Percentiles rank a stretch among this genome's conserved stretches.
Evolutionary conservation across 495 filamentous ascomycete species (phyloP).

Genomic region (Diplogelasinospora grovesii): DNA sequence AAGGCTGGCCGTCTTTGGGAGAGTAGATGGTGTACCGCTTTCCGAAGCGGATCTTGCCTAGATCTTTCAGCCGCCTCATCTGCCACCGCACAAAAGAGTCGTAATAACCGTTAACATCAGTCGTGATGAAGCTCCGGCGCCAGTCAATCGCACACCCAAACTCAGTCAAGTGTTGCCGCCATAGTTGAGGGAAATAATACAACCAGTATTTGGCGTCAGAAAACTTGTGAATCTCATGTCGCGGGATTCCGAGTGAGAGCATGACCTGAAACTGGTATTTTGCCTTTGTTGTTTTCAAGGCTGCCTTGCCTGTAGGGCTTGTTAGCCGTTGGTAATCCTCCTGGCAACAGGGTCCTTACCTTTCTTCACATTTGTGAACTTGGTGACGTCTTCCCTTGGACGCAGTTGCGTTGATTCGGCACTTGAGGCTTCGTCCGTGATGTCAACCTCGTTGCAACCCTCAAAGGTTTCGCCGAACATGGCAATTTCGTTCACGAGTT

Average conservation of each 20-base stretch:
- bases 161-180: slow-evolving; percentile 62
- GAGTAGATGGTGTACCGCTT: slow-evolving; percentile 81
- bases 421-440: slow-evolving; percentile 10
- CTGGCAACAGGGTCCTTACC: no score
- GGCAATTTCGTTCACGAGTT: slow-evolving; percentile 82
- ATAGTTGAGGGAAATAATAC: slow-evolving; percentile 65
- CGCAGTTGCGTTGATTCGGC: slow-evolving; percentile 15
- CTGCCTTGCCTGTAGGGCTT: no score
- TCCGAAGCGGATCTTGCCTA: slow-evolving; percentile 78
- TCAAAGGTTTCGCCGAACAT: slow-evolving; percentile 87
- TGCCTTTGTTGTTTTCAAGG: slow-evolving; percentile 82
- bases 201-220: slow-evolving; percentile 74
- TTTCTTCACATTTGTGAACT: slow-evolving; percentile 92
- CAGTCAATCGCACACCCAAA: slow-evolving; percentile 75
- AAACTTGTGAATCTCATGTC: slow-evolving; percentile 72
- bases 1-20: slow-evolving; percentile 81
- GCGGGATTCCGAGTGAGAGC: slow-evolving; percentile 70
- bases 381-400: slow-evolving; percentile 82
- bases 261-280: slow-evolving; percentile 52
- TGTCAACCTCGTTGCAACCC: slow-evolving; percentile 54
- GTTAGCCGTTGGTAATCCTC: no score
- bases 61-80: slow-evolving; percentile 73
- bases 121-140: slow-evolving; percentile 73
- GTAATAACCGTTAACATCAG: slow-evolving; percentile 83
- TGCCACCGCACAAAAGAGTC: slow-evolving; percentile 85